These are phyloP conservation scores for Barnettozyma populi DNA, from an alignment of 805 yeast species.

Conservation along the genomic window DNA sequence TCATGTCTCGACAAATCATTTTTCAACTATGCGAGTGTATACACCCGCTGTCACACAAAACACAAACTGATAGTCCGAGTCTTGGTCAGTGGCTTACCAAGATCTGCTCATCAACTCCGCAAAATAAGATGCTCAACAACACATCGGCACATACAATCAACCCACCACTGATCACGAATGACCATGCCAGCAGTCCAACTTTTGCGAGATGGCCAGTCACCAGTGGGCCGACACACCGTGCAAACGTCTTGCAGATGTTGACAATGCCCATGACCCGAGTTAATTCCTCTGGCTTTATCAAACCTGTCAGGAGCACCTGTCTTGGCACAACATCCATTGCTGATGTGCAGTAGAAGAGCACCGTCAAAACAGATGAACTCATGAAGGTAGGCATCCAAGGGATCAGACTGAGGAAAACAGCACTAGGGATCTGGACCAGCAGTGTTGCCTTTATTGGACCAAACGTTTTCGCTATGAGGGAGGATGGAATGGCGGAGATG, in stretches of 20 bases:
- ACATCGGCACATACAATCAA: constrained; percentile 38
- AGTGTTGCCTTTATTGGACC: constrained; percentile 82
- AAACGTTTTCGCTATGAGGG: constrained; percentile 52
- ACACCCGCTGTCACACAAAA: too few species aligned
- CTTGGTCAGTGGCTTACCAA: constrained; percentile 11
- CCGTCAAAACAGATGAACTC: constrained; percentile 44
- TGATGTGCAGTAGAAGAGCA: constrained; percentile 55
- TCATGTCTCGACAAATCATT: too few species aligned
- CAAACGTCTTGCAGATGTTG: constrained; percentile 80
- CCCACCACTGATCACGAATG: constrained; percentile 48
- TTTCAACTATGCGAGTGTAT: too few species aligned
- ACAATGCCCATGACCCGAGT: constrained; percentile 81
- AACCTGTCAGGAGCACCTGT: constrained; percentile 67
- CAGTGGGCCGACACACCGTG: constrained; percentile 75
- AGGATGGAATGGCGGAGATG: constrained; percentile 71
- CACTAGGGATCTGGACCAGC: constrained; percentile 74
- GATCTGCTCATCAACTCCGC: constrained; percentile 28
- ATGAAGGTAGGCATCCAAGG: constrained; percentile 39
- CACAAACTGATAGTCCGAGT: too few species aligned
- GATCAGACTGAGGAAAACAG: constrained; percentile 49
- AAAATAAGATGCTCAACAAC: constrained; percentile 28
- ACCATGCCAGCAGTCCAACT: constrained; percentile 37
- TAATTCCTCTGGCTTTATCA: constrained; percentile 58
- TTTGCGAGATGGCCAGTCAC: constrained; percentile 73
- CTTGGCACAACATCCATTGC: constrained; percentile 93